phyloP scores from a whole-genome alignment of 768 basidiomycete species.

The Kwoniella mangroviensis region DNA sequence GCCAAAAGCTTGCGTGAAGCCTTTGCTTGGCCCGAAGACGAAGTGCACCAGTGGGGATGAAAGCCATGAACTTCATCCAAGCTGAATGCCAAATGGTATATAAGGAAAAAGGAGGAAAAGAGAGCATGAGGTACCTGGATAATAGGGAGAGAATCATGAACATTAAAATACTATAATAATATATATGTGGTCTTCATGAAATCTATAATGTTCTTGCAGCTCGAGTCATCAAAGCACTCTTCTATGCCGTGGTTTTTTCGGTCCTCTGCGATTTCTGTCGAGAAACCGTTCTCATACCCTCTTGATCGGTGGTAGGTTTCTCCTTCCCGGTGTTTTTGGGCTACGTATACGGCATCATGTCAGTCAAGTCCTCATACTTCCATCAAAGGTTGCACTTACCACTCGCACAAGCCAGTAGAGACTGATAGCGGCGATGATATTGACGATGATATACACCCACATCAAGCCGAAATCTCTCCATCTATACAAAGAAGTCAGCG shows the following conservation, averaged over 20 bases:
- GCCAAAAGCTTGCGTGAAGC: not conserved
- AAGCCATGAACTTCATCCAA: not conserved
- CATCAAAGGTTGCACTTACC: constrained; percentile 20
- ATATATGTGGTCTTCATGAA: not conserved
- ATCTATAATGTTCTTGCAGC: not conserved
- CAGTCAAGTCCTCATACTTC: no score
- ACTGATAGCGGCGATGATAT: constrained; percentile 41
- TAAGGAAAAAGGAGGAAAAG: not conserved
- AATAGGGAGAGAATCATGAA: not conserved
- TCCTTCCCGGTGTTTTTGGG: constrained; percentile 41
- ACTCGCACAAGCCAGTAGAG: constrained; percentile 51
- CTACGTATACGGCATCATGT: not conserved
- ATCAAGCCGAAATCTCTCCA: constrained; percentile 68
- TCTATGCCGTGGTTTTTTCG: not conserved
- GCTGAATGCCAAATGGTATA: no score
- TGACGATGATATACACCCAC: constrained; percentile 59
- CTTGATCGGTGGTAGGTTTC: constrained; percentile 14
- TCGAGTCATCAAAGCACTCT: no score
- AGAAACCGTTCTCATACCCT: constrained; percentile 3
- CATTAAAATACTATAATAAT: not conserved
- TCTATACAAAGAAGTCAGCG: constrained; percentile 7
- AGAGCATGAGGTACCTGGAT: no score
- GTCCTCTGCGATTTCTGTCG: not conserved
- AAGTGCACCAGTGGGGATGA: not conserved
- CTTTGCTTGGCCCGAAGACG: not conserved